Percentiles rank a stretch among this genome's conserved stretches.
phyloP scores from a whole-genome alignment of 306 rosid species.

The Mimosa bimucronata region DNA sequence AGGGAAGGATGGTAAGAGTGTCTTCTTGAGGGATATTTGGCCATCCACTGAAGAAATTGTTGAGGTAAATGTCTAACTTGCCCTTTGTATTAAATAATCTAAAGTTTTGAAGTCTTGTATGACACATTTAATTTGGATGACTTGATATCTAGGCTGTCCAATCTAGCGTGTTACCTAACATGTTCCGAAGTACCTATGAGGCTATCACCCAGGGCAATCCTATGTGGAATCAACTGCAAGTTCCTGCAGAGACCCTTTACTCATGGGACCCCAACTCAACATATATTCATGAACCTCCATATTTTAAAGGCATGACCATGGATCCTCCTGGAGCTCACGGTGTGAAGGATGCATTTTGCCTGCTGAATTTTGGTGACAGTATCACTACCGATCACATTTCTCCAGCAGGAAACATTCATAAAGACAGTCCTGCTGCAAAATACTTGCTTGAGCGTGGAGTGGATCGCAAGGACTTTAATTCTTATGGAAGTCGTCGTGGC shows the following conservation, averaged over 20 bases:
- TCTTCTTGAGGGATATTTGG: constrained; percentile 86
- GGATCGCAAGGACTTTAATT: constrained; percentile 90
- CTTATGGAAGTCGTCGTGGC: constrained; percentile 99
- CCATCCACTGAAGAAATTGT: constrained; percentile 86
- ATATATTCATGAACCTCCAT: constrained; percentile 98
- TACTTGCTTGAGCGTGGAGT: constrained; percentile 84
- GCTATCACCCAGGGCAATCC: constrained; percentile 89
- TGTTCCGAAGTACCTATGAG: constrained; percentile 93
- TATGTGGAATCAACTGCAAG: constrained; percentile 89
- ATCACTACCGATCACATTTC: constrained; percentile 99
- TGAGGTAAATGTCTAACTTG: constrained; percentile 53
- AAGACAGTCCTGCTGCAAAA: constrained; percentile 97
- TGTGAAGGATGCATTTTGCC: constrained; percentile 95
- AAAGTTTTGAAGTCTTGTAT: constrained; percentile 15
- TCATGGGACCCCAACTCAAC: constrained; percentile 97
- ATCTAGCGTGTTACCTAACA: constrained; percentile 90
- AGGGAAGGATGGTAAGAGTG: constrained; percentile 82
- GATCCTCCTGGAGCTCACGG: constrained; percentile 97
- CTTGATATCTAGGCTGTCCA: constrained; percentile 73
- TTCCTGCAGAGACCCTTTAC: constrained; percentile 74
- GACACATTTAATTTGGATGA: constrained; percentile 37
- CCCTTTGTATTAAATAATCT: constrained; percentile 5
- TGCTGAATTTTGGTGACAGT: constrained; percentile 95
- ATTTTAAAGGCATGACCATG: constrained; percentile 93
- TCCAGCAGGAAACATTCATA: constrained; percentile 96